Evolutionary conservation across 2,329 filamentous ascomycete species (phyloP).

Genomic region (Fusarium luffae): DNA sequence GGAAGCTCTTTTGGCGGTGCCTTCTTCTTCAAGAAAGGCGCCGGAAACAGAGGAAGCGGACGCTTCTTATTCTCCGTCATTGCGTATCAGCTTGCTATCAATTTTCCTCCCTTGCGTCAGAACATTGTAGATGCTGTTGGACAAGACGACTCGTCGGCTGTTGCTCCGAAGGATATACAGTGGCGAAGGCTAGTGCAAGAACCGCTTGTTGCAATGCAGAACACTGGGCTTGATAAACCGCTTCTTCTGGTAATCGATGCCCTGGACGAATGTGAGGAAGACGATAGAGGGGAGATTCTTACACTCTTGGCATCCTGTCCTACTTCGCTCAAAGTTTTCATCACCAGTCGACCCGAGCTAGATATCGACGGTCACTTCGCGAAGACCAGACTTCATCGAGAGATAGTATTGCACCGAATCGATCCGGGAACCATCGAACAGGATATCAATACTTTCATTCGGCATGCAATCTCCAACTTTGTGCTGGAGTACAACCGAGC

Average conservation of each 20-base stretch:
- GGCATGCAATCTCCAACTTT: rapidly evolving
- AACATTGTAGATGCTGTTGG: not conserved
- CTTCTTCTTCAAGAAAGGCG: conserved; percentile 8
- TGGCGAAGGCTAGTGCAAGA: conserved; percentile 7
- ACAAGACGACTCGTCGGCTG: not conserved
- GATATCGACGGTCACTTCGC: not conserved
- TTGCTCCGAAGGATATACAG: not conserved
- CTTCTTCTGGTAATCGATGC: conserved; percentile 48
- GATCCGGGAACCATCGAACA: not conserved
- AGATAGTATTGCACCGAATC: not conserved
- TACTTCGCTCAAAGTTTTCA: not conserved
- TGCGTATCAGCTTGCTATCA: conserved; percentile 47
- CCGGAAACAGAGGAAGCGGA: not conserved
- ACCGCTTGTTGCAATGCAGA: not conserved
- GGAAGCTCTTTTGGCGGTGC: not conserved
- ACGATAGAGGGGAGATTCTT: not conserved
- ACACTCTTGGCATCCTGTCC: rapidly evolving
- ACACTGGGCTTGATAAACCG: rapidly evolving
- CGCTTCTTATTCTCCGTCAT: conserved; percentile 49
- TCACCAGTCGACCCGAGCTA: not conserved
- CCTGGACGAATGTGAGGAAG: conserved; percentile 40
- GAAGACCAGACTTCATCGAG: not conserved
- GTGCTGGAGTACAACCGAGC: not conserved
- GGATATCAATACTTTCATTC: not conserved
- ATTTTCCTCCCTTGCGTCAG: conserved; percentile 40